Conservation (phyloP, 805 yeast genomes). For the Monosporozyma yasuniensis region DNA sequence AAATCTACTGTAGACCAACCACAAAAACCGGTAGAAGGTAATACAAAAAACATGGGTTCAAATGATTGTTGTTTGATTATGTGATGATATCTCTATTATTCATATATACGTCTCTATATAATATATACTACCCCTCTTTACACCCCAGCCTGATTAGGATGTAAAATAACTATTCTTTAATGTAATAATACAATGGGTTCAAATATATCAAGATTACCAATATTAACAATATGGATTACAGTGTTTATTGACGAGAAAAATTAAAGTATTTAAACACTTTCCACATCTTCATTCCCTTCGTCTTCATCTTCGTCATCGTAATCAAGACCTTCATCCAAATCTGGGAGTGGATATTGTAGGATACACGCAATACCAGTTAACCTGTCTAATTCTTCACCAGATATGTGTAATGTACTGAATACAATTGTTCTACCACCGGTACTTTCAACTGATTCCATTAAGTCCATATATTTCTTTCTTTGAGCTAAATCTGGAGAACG, state of each 20-base stretch:
- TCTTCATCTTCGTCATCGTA: constrained; percentile 27
- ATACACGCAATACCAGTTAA: constrained; percentile 88
- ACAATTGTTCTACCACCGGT: constrained; percentile 71
- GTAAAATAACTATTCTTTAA: background rate
- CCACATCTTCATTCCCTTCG: background rate
- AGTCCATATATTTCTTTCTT: constrained; percentile 57
- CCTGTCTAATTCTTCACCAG: constrained; percentile 83
- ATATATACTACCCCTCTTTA: background rate
- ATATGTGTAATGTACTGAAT: constrained; percentile 77
- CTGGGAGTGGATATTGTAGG: constrained; percentile 73
- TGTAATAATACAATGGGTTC: background rate
- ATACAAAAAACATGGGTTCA: background rate
- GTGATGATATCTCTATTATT: background rate
- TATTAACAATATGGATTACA: background rate
- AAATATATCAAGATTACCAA: background rate
- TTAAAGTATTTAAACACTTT: background rate
- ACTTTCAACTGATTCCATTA: constrained; percentile 58
- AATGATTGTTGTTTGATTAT: background rate
- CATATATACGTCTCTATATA: background rate
- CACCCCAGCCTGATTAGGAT: background rate
- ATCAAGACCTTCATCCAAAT: constrained; percentile 53
- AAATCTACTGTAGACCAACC: background rate
- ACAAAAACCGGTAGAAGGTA: background rate
- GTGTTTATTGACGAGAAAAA: background rate
- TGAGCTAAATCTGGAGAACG: constrained; percentile 62